These are phyloP conservation scores for Rhynchosporium agropyri DNA, from an alignment of 2,329 filamentous ascomycete species.

Conservation along the genomic window DNA sequence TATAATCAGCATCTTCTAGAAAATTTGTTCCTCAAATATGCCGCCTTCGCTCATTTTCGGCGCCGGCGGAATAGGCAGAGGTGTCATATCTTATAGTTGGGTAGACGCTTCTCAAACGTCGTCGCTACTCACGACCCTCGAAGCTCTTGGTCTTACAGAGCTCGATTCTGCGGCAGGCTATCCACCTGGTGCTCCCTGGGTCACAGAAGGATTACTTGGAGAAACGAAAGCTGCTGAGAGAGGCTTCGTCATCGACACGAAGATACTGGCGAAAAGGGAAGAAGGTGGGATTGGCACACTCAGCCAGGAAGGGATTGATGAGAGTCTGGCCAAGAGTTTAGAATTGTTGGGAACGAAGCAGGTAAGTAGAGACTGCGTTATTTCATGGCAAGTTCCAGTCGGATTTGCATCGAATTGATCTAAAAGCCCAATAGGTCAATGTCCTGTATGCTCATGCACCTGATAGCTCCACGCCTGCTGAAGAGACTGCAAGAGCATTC, in stretches of 20 bases:
- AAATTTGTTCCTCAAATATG: not conserved
- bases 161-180: constrained; percentile 24
- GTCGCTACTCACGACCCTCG: constrained; percentile 1
- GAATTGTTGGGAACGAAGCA: constrained; percentile 19
- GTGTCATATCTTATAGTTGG: constrained; percentile 22
- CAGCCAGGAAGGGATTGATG: constrained; percentile 11
- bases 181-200: constrained; percentile 21
- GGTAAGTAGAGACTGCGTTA: constrained; percentile 52
- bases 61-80: constrained; percentile 22
- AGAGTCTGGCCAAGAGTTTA: constrained; percentile 24
- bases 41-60: constrained; percentile 21
- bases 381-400: not conserved
- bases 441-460: constrained; percentile 77
- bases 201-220: constrained; percentile 23
- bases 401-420: not conserved
- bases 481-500: constrained; percentile 57
- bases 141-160: not conserved
- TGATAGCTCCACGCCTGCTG: constrained; percentile 67
- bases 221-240: constrained; percentile 17
- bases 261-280: constrained; percentile 11
- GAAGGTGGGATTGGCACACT: not conserved
- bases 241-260: constrained; percentile 25
- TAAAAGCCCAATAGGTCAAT: constrained; percentile 54
- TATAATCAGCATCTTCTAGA: too few species aligned
- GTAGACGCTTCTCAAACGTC: constrained; percentile 10